Percentiles rank a stretch among this genome's conserved stretches.
Conservation (phyloP, 2,329 filamentous ascomycete species). For the Colletotrichum tabaci region DNA sequence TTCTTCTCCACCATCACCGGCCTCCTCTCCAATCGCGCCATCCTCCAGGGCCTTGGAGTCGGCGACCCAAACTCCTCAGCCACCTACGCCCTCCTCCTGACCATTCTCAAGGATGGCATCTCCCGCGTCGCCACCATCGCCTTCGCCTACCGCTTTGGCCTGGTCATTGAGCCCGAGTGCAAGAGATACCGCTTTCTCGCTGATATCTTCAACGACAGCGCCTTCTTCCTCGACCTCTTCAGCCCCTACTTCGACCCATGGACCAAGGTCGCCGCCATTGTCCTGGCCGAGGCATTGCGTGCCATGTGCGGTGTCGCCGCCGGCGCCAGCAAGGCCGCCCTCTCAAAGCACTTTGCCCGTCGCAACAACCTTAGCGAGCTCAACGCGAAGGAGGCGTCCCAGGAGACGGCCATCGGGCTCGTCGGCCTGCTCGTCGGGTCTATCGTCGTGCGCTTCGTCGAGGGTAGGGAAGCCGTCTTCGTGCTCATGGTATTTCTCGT, state of each 20-base stretch:
- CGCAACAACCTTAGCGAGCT: constrained; percentile 92
- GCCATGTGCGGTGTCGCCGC: constrained; percentile 90
- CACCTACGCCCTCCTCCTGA: constrained; percentile 85
- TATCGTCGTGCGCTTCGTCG: constrained; percentile 82
- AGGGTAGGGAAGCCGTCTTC: constrained; percentile 81
- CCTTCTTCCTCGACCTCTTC: constrained; percentile 88
- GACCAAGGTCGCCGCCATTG: constrained; percentile 65
- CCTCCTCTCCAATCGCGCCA: constrained; percentile 84
- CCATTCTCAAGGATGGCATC: constrained; percentile 85
- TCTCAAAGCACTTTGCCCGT: constrained; percentile 92
- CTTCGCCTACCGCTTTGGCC: constrained; percentile 87
- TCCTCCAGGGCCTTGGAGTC: constrained; percentile 85
- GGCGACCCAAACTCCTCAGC: constrained; percentile 85
- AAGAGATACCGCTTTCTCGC: constrained; percentile 91
- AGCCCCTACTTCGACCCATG: constrained; percentile 78
- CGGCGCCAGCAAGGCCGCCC: constrained; percentile 88
- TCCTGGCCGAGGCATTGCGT: constrained; percentile 65
- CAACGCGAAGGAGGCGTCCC: constrained; percentile 94
- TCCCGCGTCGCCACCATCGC: constrained; percentile 87
- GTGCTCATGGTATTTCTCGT: constrained; percentile 79
- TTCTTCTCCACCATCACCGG: constrained; percentile 87
- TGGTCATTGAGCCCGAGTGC: constrained; percentile 89
- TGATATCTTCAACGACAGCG: constrained; percentile 89
- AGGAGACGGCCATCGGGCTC: constrained; percentile 93
- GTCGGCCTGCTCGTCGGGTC: constrained; percentile 90